Base-by-base conservation (phyloP, 306 rosid genomes). In the Rosa multiflora region DNA sequence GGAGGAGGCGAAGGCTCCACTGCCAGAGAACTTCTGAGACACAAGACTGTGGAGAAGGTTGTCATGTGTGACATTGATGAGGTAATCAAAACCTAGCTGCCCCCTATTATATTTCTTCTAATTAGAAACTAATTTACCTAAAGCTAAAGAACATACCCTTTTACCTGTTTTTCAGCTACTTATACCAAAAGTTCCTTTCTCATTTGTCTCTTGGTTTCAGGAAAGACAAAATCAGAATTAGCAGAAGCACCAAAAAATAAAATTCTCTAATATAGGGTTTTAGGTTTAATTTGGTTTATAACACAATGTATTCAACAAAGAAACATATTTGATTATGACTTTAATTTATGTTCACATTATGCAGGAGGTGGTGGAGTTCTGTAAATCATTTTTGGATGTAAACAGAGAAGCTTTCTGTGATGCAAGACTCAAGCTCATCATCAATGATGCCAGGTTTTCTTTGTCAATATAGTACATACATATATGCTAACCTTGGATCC, bases 1-100 rank as follows among this genome's bases (percentile, higher is more conserved):
- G 98, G 98, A 86, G 98, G 98, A 87, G 98, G 98, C 82, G 98
- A 94, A 89, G 98, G 98, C 18, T 94, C 98, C 43, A 94, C 98
- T 84, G 98, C 98, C 40, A 92, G 98, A 79, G 98, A 94, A 83
- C 64, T 94, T 44, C 95, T 94, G 15, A 91, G 95, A 82, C 97
- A 94, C 72, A 91, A 79, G 84, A 91, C 93, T 78, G 83, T 89
- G 52, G 93, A 91, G 82, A 90, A 92, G 87, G 95, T 94, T 79
- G 83, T 91, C 72, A 94, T 94, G 98, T 94, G 98, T 80, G 98
- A 94, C 87, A 94, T 94, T 63, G 98, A 94, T 82, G 97, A 86
- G 97, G 98, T 93, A 81, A 64, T 63, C 2, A 10, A 55, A 42
- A 47, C 13, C 32, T 35, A 15, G 44, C 44, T 64, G 5, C 49